These are phyloP conservation scores for Penicillium paneum DNA, from an alignment of 2,329 filamentous ascomycete genomes.

Conservation along the genomic window DNA sequence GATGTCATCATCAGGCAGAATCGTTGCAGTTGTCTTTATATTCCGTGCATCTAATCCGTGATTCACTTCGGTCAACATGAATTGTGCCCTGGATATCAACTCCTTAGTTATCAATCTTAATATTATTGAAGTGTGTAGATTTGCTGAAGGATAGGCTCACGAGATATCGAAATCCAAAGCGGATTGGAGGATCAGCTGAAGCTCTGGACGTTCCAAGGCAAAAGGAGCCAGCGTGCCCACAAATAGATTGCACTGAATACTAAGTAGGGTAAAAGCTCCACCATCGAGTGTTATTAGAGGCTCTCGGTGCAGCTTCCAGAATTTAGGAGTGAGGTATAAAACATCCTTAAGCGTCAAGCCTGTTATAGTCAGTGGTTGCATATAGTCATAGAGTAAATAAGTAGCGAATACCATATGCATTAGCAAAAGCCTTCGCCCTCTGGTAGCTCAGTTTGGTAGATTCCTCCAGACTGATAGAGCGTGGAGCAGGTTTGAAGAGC, in stretches of 20 bases:
- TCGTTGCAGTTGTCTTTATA: constrained; percentile 39
- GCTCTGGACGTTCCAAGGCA: constrained; percentile 11
- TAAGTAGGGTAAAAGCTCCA: constrained; percentile 10
- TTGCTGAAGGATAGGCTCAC: constrained; percentile 6
- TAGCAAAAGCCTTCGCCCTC: constrained; percentile 1
- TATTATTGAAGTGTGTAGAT: background rate
- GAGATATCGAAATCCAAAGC: constrained; percentile 20
- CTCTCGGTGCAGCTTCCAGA: background rate
- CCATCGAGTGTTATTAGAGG: background rate
- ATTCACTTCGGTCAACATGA: constrained; percentile 42
- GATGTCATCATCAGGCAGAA: constrained; percentile 34
- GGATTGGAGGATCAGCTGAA: constrained; percentile 15
- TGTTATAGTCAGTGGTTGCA: background rate
- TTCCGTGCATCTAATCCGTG: constrained; percentile 42
- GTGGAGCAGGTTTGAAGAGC: background rate
- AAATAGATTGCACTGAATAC: constrained; percentile 21
- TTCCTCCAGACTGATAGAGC: background rate
- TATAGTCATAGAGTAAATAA: background rate
- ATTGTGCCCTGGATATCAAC: constrained; percentile 23
- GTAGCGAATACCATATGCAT: background rate
- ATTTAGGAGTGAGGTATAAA: background rate
- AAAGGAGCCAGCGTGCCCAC: constrained; percentile 21
- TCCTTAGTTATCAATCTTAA: background rate
- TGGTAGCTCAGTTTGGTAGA: constrained; percentile 1
- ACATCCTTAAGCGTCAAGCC: background rate